phyloP scores from a whole-genome alignment of 768 basidiomycete genomes.

The Tylopilus subfusipes region DNA sequence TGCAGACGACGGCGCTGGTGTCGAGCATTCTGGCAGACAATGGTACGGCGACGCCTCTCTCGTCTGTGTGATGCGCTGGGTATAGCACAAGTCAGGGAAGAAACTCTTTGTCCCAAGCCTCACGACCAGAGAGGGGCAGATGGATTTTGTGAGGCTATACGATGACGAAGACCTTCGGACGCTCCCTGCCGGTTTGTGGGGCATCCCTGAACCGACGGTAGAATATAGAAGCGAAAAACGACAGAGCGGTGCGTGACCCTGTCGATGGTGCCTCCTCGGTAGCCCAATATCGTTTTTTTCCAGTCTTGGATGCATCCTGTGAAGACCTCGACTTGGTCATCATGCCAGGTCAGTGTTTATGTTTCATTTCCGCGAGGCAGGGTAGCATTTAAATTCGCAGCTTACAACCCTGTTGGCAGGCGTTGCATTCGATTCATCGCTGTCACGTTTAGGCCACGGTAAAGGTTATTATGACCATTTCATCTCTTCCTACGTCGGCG shows the following conservation, averaged over 20 bases:
- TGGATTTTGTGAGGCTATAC: constrained; percentile 68
- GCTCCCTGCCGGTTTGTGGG: constrained; percentile 66
- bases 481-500: constrained; percentile 48
- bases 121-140: constrained; percentile 39
- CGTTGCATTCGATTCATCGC: constrained; percentile 67
- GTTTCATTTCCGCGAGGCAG: constrained; percentile 7
- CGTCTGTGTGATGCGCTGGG: neutral
- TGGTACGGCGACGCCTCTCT: constrained; percentile 38
- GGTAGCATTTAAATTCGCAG: constrained; percentile 4
- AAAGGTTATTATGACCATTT: constrained; percentile 84
- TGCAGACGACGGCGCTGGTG: constrained; percentile 54
- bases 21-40: constrained; percentile 46
- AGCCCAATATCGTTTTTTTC: constrained; percentile 6
- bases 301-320: constrained; percentile 32
- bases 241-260: constrained; percentile 44
- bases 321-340: constrained; percentile 60
- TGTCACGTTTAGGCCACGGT: constrained; percentile 74
- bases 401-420: constrained; percentile 38
- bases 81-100: constrained; percentile 45
- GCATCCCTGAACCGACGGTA: constrained; percentile 63
- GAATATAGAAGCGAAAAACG: constrained; percentile 45
- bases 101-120: constrained; percentile 70
- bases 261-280: neutral
- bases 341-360: constrained; percentile 51
- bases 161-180: constrained; percentile 52